These are phyloP conservation scores for Lumnitzera racemosa DNA, from an alignment of 345 rosid species.

Conservation along the genomic window DNA sequence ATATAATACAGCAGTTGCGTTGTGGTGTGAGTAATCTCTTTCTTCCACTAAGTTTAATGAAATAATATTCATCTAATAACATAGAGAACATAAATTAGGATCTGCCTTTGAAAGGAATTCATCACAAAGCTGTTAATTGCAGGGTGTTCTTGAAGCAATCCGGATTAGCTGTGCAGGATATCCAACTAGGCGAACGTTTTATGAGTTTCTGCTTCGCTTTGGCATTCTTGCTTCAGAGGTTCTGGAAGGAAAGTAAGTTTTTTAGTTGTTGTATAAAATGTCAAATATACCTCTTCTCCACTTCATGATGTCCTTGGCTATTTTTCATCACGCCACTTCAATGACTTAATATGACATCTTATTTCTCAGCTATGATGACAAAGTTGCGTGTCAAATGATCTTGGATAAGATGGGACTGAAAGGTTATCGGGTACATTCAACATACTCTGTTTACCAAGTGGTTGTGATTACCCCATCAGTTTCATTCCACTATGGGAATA, in stretches of 20 bases:
- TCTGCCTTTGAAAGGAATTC: background rate
- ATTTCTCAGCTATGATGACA: conserved; percentile 74
- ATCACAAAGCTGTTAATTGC: conserved; percentile 3
- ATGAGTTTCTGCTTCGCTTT: conserved; percentile 93
- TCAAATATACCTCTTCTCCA: too few species aligned
- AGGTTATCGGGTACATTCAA: conserved; percentile 80
- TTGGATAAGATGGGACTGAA: conserved; percentile 81
- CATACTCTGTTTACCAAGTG: background rate
- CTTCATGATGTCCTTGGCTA: too few species aligned
- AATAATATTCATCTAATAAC: background rate
- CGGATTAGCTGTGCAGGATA: conserved; percentile 99
- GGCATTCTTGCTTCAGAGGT: conserved; percentile 97
- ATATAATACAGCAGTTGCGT: conserved; percentile 91
- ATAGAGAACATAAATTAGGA: too few species aligned
- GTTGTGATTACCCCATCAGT: too few species aligned
- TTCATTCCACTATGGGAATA: too few species aligned
- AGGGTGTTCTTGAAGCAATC: conserved; percentile 99
- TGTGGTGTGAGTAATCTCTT: conserved; percentile 81
- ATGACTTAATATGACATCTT: background rate
- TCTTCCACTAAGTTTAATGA: conserved; percentile 5
- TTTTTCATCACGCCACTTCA: too few species aligned
- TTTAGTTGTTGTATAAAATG: background rate
- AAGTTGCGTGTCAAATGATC: conserved; percentile 86
- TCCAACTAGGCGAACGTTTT: conserved; percentile 93
- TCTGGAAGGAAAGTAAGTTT: conserved; percentile 80